phyloP scores from a whole-genome alignment of 345 rosid species.

The Fremontodendron californicum region DNA sequence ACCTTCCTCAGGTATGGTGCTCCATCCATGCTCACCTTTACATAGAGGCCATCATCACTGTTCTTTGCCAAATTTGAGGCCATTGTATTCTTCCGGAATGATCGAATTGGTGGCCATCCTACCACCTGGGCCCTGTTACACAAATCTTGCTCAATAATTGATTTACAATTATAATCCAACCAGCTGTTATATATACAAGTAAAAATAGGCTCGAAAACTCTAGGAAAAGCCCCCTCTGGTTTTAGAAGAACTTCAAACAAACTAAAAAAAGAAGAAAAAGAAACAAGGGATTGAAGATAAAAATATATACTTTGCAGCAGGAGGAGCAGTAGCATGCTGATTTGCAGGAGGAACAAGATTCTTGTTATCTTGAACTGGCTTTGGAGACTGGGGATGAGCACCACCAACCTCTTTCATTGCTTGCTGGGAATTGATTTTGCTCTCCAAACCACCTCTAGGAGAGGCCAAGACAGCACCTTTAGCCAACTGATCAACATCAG shows the following conservation, averaged over 20 bases:
- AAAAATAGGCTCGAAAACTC: background rate
- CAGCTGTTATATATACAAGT: background rate
- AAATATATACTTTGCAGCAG: constrained; percentile 67
- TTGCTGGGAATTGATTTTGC: constrained; percentile 25
- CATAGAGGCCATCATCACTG: constrained; percentile 38
- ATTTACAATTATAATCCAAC: background rate
- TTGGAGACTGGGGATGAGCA: constrained; percentile 30
- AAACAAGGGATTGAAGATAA: constrained; percentile 1
- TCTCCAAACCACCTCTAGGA: constrained; percentile 31
- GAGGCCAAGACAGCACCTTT: constrained; percentile 38
- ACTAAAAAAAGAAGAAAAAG: background rate
- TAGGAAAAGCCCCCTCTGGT: background rate
- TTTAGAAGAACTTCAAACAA: background rate
- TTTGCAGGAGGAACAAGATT: constrained; percentile 26
- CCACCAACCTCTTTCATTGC: constrained; percentile 31
- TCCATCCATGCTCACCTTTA: constrained; percentile 81
- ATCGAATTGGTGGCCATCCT: constrained; percentile 91
- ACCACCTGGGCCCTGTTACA: constrained; percentile 61
- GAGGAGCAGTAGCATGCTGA: constrained; percentile 45
- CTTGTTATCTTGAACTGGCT: constrained; percentile 36
- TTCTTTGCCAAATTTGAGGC: constrained; percentile 30
- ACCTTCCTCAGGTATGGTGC: constrained; percentile 77
- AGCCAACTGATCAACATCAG: constrained; percentile 41
- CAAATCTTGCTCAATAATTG: background rate
- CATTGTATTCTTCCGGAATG: constrained; percentile 63